A percentile compares a stretch with the other conserved stretches of the same genome.
Conservation (phyloP, 2,329 filamentous ascomycete species). For the Aspergillus ochraceus region DNA sequence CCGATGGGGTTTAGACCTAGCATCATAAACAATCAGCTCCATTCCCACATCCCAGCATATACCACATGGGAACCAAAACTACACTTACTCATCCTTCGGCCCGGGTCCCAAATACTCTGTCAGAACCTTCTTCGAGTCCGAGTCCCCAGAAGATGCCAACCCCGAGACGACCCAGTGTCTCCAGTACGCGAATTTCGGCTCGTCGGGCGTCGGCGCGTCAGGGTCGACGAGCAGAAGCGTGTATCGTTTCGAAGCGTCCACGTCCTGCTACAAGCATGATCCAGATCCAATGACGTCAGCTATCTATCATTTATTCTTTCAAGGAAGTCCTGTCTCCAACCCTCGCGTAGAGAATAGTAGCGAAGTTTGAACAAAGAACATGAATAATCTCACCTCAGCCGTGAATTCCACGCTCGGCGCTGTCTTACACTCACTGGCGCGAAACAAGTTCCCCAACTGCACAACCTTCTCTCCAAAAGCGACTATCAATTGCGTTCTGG, state of each 20-base stretch:
- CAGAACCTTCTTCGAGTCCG: not conserved
- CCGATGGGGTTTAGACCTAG: constrained; percentile 15
- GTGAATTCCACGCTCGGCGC: constrained; percentile 10
- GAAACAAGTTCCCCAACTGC: constrained; percentile 11
- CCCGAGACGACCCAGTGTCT: constrained; percentile 18
- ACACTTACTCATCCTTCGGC: constrained; percentile 19
- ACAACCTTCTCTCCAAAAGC: constrained; percentile 9
- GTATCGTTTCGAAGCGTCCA: constrained; percentile 2
- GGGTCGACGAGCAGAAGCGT: constrained; percentile 17
- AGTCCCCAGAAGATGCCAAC: not conserved
- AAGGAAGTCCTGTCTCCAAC: too few species aligned
- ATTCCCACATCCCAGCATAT: not conserved
- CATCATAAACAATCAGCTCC: not conserved
- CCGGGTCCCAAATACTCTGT: constrained; percentile 20
- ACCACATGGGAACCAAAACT: not conserved
- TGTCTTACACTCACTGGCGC: constrained; percentile 15
- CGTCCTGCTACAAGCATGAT: not conserved
- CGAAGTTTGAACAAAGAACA: not conserved
- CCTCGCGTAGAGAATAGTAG: too few species aligned
- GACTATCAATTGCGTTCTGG: constrained; percentile 6
- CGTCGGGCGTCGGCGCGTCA: constrained; percentile 17
- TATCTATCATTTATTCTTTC: too few species aligned
- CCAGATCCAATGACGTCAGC: not conserved
- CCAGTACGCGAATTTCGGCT: constrained; percentile 21
- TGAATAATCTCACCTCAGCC: constrained; percentile 5